phyloP scores from a whole-genome alignment of 1,284 basidiomycete genomes.

The Anthracocystis panici-leucophaei region DNA sequence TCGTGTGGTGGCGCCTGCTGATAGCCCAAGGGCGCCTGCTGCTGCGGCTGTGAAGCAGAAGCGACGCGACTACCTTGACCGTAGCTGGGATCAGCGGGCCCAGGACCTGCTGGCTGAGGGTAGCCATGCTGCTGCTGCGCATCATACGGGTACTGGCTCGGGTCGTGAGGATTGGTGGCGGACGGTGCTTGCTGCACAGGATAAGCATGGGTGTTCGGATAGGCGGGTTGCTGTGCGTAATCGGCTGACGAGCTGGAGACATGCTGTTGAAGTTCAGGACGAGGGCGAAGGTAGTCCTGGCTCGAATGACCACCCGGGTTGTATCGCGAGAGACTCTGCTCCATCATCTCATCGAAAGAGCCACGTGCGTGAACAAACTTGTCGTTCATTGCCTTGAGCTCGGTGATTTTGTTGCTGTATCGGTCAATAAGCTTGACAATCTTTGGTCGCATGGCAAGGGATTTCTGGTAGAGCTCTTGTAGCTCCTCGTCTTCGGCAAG shows the following conservation, averaged over 20 bases:
- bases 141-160: slow-evolving; percentile 57
- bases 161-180: slow-evolving; percentile 66
- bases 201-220: slow-evolving; percentile 22
- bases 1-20: slow-evolving; percentile 15
- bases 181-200: slow-evolving; percentile 19
- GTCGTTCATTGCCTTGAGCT: slow-evolving; percentile 89
- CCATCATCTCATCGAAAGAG: slow-evolving; percentile 90
- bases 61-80: slow-evolving; percentile 10
- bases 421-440: slow-evolving; percentile 97
- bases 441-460: slow-evolving; percentile 89
- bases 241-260: slow-evolving; percentile 38
- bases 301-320: slow-evolving; percentile 62
- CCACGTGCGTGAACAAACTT: slow-evolving; percentile 84
- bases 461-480: slow-evolving; percentile 91
- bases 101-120: slow-evolving; percentile 12
- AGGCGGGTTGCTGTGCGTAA: slow-evolving; percentile 38
- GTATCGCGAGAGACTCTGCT: slow-evolving; percentile 83
- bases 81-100: slow-evolving; percentile 13
- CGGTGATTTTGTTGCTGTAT: slow-evolving; percentile 75
- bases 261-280: slow-evolving; percentile 46
- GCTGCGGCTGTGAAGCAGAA: slow-evolving; percentile 19
- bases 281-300: slow-evolving; percentile 41
- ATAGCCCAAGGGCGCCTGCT: slow-evolving; percentile 16
- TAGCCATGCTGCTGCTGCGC: slow-evolving; percentile 24
- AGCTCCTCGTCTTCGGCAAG: slow-evolving; percentile 90